These are phyloP conservation scores for Daedalea quercina DNA, from an alignment of 768 basidiomycete species.

Conservation along the genomic window DNA sequence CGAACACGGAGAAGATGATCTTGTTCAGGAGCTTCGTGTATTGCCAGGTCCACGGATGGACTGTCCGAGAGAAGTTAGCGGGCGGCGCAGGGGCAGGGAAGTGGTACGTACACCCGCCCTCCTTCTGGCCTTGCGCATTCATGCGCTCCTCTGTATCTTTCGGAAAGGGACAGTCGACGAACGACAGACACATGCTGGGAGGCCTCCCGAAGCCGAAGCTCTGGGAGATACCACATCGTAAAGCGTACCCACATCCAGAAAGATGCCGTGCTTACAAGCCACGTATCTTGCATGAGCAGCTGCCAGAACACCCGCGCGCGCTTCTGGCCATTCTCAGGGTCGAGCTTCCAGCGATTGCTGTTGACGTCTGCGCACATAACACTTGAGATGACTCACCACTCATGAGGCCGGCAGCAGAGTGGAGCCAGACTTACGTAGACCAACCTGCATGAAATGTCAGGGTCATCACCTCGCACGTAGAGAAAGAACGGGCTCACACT, in stretches of 20 bases:
- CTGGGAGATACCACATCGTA: constrained; percentile 25
- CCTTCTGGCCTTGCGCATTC: constrained; percentile 27
- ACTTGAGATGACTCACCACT: neutral
- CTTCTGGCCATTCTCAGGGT: constrained; percentile 34
- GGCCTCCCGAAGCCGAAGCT: constrained; percentile 59
- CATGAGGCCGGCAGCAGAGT: neutral
- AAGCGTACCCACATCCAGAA: neutral
- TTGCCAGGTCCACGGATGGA: constrained; percentile 48
- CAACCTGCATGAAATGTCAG: constrained; percentile 31
- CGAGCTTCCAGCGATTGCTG: constrained; percentile 53
- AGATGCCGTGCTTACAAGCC: constrained; percentile 35
- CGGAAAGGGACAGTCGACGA: constrained; percentile 53
- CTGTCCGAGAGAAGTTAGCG: constrained; percentile 24
- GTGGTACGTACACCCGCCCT: constrained; percentile 35
- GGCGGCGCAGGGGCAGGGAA: neutral
- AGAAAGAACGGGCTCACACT: constrained; percentile 37
- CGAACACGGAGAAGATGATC: constrained; percentile 45
- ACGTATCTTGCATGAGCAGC: constrained; percentile 56
- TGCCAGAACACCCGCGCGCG: constrained; percentile 63
- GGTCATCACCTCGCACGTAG: neutral
- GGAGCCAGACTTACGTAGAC: constrained; percentile 29
- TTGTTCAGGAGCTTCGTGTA: constrained; percentile 47
- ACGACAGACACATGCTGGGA: constrained; percentile 43
- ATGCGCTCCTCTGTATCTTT: constrained; percentile 32
- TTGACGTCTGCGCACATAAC: constrained; percentile 41